Evolutionary conservation across 208 protist species (phyloP), one percentile per base, ranked within the genome.

Genomic region (Trypanosoma scelopori): DNA sequence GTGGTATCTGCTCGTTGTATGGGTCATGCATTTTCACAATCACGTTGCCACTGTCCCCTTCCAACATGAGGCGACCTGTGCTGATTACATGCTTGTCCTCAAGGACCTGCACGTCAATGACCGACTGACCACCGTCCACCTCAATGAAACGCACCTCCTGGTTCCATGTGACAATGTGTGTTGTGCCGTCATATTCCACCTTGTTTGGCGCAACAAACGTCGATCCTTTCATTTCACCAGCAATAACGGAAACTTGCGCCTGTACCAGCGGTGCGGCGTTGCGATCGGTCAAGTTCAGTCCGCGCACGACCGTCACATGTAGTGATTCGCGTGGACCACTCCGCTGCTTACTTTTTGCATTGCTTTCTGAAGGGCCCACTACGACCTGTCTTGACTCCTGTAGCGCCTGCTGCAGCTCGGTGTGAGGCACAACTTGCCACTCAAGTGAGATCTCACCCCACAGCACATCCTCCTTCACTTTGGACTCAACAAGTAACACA

Each of bases 141-240:
- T 84, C 89, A 41, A 95, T 87, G 66, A 95, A 95, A 47, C 84
- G 89, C 37, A 95, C 81, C 78, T 95, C 86, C 64, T 95, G 89
- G 72, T 93, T 93, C 87, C 89, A 95, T 55, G 61, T 79, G 45
- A 91, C 75, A 51, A 93, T 63, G 55, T 80, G 60, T 22, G 69
- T 78, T 50, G 43, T 51, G 13, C 80, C 72, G 5, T 60, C 81
- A 30, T 87, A 85, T 13, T 65, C 66, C n/a, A 76, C 0, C 30
- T 43, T 68, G 16, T 67, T 80, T 12, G 81, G 67, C n/a, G 84
- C 76, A 53, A 74, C 64, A 41, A 87, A 78, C 16, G 86, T 92
- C 49, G 69, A 63, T 7, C 89, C 89, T 55, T 92, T 86, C 73
- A 95, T 79, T 13, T 95, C 82, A 39, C 83, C 74, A 18, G 84